phyloP scores from a whole-genome alignment of 495 filamentous ascomycete genomes.

The Pyrenula massariospora region DNA sequence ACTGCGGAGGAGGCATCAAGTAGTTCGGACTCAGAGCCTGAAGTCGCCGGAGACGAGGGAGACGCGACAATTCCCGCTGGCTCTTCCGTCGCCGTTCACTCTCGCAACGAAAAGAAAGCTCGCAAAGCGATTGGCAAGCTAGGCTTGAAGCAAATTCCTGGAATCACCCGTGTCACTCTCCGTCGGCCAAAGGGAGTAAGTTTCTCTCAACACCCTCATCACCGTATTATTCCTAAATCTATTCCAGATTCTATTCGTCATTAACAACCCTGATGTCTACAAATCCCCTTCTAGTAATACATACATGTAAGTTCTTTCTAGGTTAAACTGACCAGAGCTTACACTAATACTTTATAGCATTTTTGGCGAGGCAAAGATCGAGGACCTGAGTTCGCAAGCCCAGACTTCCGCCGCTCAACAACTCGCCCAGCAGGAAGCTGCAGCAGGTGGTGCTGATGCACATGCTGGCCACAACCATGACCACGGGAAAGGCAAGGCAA shows the following conservation, averaged over 20 bases:
- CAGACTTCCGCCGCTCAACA: constrained; percentile 89
- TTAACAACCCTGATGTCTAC: constrained; percentile 99
- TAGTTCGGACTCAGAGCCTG: constrained; percentile 60
- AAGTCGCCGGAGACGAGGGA: constrained; percentile 45
- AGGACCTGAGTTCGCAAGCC: constrained; percentile 96
- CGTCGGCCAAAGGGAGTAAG: constrained; percentile 96
- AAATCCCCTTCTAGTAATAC: constrained; percentile 97
- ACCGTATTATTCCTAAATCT: not conserved
- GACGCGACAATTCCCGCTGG: constrained; percentile 70
- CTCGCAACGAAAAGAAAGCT: constrained; percentile 99
- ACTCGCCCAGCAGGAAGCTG: constrained; percentile 68
- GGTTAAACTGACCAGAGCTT: constrained; percentile 2
- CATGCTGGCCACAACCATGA: constrained; percentile 58
- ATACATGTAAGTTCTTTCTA: constrained; percentile 68
- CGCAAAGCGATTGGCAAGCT: constrained; percentile 97
- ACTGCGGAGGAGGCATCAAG: constrained; percentile 68
- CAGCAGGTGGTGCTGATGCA: constrained; percentile 68
- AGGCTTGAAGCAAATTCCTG: constrained; percentile 87
- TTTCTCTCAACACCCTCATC: constrained; percentile 7
- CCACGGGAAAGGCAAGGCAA: constrained; percentile 62
- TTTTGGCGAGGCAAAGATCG: constrained; percentile 99
- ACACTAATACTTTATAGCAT: constrained; percentile 48
- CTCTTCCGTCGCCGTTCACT: constrained; percentile 81
- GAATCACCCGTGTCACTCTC: constrained; percentile 96
- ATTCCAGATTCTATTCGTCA: constrained; percentile 91